phyloP scores from a whole-genome alignment of 2,329 filamentous ascomycete species.

The Calonectria pauciramosa region DNA sequence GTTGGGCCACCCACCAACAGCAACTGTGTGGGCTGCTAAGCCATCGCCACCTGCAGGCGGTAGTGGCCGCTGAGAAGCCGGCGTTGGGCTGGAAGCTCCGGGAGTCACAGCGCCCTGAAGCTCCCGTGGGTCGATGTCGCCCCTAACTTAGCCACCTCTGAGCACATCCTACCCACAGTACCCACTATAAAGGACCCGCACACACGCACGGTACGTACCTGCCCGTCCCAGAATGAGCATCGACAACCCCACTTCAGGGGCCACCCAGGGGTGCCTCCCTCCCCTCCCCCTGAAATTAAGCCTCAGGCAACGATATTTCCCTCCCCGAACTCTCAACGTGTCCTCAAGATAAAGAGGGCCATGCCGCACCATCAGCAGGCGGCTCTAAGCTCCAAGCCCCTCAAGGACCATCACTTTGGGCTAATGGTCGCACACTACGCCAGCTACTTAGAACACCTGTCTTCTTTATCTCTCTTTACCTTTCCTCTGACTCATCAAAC shows the following conservation, averaged over 20 bases:
- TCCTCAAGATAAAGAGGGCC: conserved; percentile 54
- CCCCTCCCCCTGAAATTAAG: conserved; percentile 34
- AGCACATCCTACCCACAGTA: conserved; percentile 19
- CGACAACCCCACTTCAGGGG: conserved; percentile 19
- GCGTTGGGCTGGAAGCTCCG: conserved; percentile 1
- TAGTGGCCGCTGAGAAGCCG: conserved; percentile 9
- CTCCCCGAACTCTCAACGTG: conserved; percentile 46
- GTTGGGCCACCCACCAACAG: conserved; percentile 12
- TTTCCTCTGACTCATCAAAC: conserved; percentile 41
- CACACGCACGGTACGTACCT: conserved; percentile 17
- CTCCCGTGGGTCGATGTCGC: conserved; percentile 26
- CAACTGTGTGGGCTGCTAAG: conserved; percentile 15
- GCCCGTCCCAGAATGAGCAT: conserved; percentile 10
- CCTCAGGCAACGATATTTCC: conserved; percentile 47
- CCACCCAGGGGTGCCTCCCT: conserved; percentile 20
- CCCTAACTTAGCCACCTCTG: conserved; percentile 21
- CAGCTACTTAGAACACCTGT: conserved; percentile 45
- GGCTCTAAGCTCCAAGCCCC: conserved; percentile 29
- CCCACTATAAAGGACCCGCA: conserved; percentile 8
- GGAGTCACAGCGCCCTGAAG: conserved; percentile 26
- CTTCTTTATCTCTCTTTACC: conserved; percentile 40
- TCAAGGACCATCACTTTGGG: conserved; percentile 29
- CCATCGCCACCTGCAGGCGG: conserved; percentile 22
- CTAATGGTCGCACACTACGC: conserved; percentile 31
- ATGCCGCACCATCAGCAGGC: conserved; percentile 37